Evolutionary conservation across 2,329 filamentous ascomycete genomes (phyloP), one percentile per base, ranked within the genome.

Genomic region (Dryadomyces sulphureus): DNA sequence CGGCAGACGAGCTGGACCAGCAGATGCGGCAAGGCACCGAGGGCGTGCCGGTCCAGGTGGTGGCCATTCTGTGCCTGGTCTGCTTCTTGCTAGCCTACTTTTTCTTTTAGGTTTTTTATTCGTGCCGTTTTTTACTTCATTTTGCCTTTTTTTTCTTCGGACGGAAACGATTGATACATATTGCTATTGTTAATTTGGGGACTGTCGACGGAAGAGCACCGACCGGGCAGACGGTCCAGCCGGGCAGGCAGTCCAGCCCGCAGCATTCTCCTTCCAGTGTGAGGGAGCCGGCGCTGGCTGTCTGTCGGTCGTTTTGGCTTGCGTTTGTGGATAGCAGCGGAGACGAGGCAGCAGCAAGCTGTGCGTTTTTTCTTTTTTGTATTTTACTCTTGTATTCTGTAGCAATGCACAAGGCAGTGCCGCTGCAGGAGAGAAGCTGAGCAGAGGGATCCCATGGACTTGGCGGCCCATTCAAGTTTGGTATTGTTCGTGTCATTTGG

Each of bases 81-180:
- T 89, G 86, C 69, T 98, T 98, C 68, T 65, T 98, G 59, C 75
- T 96, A 55, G 92, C 88, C 46, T 98, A 95, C 66, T 77, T 96
- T 64, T 88, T 98, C 70, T 98, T 98, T 65, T 98, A 79, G 72
- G n/a, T n/a, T 77, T 96, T 64, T 88, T 98, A 70, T 98, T 98
- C 65, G 98, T 79, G 72, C 16, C 7, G 16, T 17, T 36, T 12
- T 16, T 16, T n/a, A n/a, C 16, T 16, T 19, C 14, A 36, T 19
- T 36, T 7, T 12, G 17, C 34, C n/a, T 36, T 32, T 36, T 36
- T n/a, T 19, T 36, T 36, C 7, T 36, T 36, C 20, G 24, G 25
- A 41, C 39, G n/a, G 39, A 17, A 17, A 19, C 9, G 27, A 7
- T 8, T n/a, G 34, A 36, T 17, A 36, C 34, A 36, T 36, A 36